Base-by-base conservation (phyloP, 2,329 filamentous ascomycete species). In the Paecilomyces dactylethromorphus region DNA sequence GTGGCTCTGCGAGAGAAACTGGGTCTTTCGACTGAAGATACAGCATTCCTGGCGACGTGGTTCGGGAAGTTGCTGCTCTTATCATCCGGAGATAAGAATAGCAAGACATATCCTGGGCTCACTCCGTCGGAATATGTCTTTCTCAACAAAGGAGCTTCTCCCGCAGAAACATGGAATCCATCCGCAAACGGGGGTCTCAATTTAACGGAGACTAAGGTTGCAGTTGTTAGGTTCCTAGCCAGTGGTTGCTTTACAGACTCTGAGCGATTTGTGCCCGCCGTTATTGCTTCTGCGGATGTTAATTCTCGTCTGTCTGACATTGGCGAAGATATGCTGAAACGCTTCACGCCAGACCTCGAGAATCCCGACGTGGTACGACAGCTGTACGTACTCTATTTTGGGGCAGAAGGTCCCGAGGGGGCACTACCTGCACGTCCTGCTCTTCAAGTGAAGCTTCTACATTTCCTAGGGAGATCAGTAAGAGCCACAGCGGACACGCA, bases 271-370 rank as follows among this genome's bases (percentile, higher is more conserved):
- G 73, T 97, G 12, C 89, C 93, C 0, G 89, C 91, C 0, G 76
- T 97, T 1, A 92, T 90, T 70, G 92, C 92, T 4, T 88, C 91
- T 26, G 87, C 91, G 0, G 92, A 92, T 73, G 79, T 87, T 1
- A 94, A 97, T 64, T 91, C 87, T 35, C 84, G 88, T 8, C 87
- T 97, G 39, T 87, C 90, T 11, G 86, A 89, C n/a, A 78, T 91
- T n/a, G 93, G 90, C 0, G 91, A 97, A 58, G 92, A 96, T 66
- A 84, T 95, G 54, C 75, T 97, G 63, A 99, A 97, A 74, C 83
- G 92, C 63, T 89, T 85, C 31, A 82, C 80, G 29, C 78, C 84
- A 10, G 79, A 85, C 1, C 78, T 97, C 26, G 93, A 97, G 70
- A 83, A 91, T 61, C 67, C 79, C 10, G 65, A 71, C 0, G 74